phyloP scores from a whole-genome alignment of 148 eudicot genomes.

The Heliamphora exappendiculata region DNA sequence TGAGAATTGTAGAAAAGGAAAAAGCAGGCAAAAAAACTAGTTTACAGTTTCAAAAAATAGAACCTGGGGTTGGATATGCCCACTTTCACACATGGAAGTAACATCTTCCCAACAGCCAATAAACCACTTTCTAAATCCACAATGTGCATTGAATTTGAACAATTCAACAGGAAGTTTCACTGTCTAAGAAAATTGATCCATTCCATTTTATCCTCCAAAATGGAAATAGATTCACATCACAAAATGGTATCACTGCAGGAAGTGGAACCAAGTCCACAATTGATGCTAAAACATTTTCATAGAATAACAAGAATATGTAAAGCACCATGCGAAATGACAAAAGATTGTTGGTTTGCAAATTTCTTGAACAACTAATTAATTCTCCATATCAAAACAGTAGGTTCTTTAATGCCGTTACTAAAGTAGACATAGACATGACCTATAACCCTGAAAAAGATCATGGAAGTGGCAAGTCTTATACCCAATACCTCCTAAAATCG shows the following conservation, averaged over 20 bases:
- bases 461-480: no score
- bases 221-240: not conserved
- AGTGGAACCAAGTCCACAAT: not conserved
- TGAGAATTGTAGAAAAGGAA: no score
- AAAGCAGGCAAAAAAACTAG: no score
- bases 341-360: not conserved
- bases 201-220: not conserved
- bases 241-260: not conserved
- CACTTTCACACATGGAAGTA: no score
- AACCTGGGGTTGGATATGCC: no score
- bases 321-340: not conserved
- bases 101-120: no score
- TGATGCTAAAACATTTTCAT: not conserved
- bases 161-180: not conserved
- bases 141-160: not conserved
- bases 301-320: not conserved
- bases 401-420: not conserved
- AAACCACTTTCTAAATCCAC: constrained; percentile 1
- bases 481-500: not conserved
- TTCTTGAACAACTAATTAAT: not conserved
- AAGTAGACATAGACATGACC: not conserved
- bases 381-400: not conserved
- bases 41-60: no score
- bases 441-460: no score
- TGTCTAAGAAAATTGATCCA: not conserved